Evolutionary conservation across 1,139 yeast species (phyloP).

Genomic region (Candida sanyaensis): DNA sequence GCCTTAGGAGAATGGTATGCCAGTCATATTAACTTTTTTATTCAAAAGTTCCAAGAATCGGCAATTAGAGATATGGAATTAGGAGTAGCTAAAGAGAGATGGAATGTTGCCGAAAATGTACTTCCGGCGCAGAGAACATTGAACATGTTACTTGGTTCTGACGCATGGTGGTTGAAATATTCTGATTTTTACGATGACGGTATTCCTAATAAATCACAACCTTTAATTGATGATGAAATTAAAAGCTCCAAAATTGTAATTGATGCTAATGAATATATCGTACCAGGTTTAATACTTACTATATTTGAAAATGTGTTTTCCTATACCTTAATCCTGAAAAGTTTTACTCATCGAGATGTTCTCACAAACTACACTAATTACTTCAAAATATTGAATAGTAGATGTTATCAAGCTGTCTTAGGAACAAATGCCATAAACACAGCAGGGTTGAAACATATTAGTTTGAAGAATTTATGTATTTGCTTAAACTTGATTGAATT

Average conservation of each 20-base stretch:
- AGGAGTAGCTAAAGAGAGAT: constrained; percentile 66
- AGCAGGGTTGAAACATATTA: constrained; percentile 71
- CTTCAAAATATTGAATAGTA: constrained; percentile 54
- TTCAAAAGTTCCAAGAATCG: constrained; percentile 57
- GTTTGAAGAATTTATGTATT: constrained; percentile 60
- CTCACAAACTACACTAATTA: constrained; percentile 38
- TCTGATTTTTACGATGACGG: constrained; percentile 29
- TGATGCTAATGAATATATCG: constrained; percentile 37
- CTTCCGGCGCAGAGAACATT: constrained; percentile 50
- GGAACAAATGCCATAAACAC: constrained; percentile 80
- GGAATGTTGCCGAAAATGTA: constrained; percentile 63
- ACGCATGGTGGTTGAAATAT: constrained; percentile 48
- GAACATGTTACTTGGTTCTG: constrained; percentile 53
- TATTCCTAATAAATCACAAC: constrained; percentile 8
- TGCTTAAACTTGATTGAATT: constrained; percentile 60
- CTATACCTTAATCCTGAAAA: constrained; percentile 49
- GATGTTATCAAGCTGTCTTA: constrained; percentile 62
- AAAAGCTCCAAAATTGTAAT: constrained; percentile 33
- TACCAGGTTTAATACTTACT: constrained; percentile 42
- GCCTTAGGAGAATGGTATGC: constrained; percentile 65
- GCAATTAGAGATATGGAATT: constrained; percentile 46
- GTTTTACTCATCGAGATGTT: constrained; percentile 42
- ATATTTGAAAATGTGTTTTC: constrained; percentile 44
- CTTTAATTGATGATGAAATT: constrained; percentile 2
- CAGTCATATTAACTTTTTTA: constrained; percentile 65